Evolutionary conservation across 257 asterid species (phyloP), one percentile per base, ranked within the genome.

Genomic region (Solanum sejunctum): DNA sequence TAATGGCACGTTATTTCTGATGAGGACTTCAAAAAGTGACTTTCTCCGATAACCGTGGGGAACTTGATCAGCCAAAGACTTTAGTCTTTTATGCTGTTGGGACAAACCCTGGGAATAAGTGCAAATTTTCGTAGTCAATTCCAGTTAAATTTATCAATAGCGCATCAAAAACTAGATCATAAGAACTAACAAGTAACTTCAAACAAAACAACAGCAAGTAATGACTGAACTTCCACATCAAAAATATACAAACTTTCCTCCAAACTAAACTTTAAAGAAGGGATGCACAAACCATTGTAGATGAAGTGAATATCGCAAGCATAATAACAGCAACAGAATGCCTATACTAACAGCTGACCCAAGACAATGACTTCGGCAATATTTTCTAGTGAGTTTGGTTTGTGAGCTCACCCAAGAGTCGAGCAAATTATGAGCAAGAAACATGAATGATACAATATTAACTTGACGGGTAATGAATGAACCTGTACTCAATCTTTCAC

Each of bases 21-120:
- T 90, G 51, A 97, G 95, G 88, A 94, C 95, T 92, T 95, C 99
- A 83, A 97, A 91, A 60, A 94, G 97, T 69, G 97, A 90, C 87
- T 87, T 95, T 91, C 85, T 92, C 88, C 95, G 87, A 87, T 90
- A 94, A 86, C 98, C 99, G 91, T 95, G 98, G 84, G 99, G 99
- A 77, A 95, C 99, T 75, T 93, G 99, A 90, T 95, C 99, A 4
- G 97, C 97, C 98, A 97, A 92, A 49, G 93, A 92, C 81, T 97
- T 90, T 88, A 97, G 87, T 88, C 98, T 91, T 89, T 97, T 97
- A 87, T 95, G 98, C 16, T 91, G 96, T 82, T 93, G 98, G 58
- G 99, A 94, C 90, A 97, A 92, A 87, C 98, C 95, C 99, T 97
- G 92, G 55, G 87, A 84, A 88, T 58, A 60, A 72, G 84, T 45